Base-by-base conservation (phyloP, 192 early-diverging fungal genomes). In the Coemansia sp. region DNA sequence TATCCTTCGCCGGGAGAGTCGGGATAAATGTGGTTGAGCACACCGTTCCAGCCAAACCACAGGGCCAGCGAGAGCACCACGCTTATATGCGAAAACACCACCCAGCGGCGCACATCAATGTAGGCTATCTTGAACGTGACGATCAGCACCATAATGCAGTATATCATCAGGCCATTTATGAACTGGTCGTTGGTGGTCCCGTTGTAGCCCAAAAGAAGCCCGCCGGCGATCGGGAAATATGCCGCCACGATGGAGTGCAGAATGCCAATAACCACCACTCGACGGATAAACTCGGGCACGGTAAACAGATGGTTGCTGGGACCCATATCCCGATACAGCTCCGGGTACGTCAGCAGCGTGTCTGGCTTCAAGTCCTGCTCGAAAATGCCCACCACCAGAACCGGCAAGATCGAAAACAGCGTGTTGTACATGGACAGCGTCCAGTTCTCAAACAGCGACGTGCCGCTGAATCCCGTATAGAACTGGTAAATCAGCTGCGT, bases 381-480 rank as follows among this genome's bases (percentile, higher is more conserved):
- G 71, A 93, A 90, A 51, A 90, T 82, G 23, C 89, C 90, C 17
- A 90, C 82, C 5, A 86, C 82, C 40, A 91, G 83, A 5, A 91
- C 89, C 0, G 89, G 89, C 39, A 91, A 74, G 0, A 87, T 86
- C 9, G 88, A 86, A 62, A 91, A 93, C 55, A 92, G 53, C 11
- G 88, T 90, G 67, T 91, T 90, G 81, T 89, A 92, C 63, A 92
- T 81, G 5, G 86, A 83, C 15, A 92, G 74, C 6, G 87, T 89
- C 85, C 85, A 90, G 51, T 78, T 76, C 72, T 91, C 88, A 53
- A 85, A 87, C 51, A 89, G 52, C 9, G 82, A 83, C 3, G 89
- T 88, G 39, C 87, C 89, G 21, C 85, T 83, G 61, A 82, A 90
- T 18, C 88, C 90, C 9, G 84, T 84, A 60, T 81, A 90, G 44